Evolutionary conservation across 768 basidiomycete genomes (phyloP).

Genomic region (Phlegmacium glaucopus): DNA sequence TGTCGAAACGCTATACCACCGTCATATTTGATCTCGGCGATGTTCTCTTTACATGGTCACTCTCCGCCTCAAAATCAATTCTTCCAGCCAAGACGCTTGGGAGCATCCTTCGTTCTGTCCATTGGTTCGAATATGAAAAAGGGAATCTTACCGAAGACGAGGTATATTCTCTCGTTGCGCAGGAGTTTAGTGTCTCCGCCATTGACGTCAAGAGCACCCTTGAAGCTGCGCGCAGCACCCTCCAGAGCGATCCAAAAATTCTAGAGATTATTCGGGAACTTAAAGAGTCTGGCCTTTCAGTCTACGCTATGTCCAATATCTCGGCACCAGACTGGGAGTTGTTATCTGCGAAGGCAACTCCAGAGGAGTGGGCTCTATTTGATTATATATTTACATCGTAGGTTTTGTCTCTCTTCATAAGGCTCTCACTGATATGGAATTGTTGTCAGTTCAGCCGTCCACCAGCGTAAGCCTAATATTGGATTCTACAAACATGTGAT

Average conservation of each 20-base stretch:
- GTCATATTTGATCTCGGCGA: slow-evolving; percentile 56
- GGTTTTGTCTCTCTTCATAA: no score
- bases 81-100: slow-evolving; percentile 39
- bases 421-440: no score
- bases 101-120: slow-evolving; percentile 39
- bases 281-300: slow-evolving; percentile 32
- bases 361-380: slow-evolving; percentile 47
- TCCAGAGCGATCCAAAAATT: slow-evolving; percentile 42
- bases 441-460: slow-evolving; percentile 28
- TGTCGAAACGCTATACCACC: slow-evolving; percentile 19
- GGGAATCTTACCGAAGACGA: slow-evolving; percentile 41
- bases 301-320: slow-evolving; percentile 62
- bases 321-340: slow-evolving; percentile 48
- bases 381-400: slow-evolving; percentile 42
- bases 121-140: slow-evolving; percentile 54
- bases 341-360: slow-evolving; percentile 32
- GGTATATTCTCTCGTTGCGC: slow-evolving; percentile 38
- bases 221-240: slow-evolving; percentile 43
- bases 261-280: slow-evolving; percentile 45
- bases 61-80: slow-evolving; percentile 36
- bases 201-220: slow-evolving; percentile 43
- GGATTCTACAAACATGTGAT: slow-evolving; percentile 52
- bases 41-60: slow-evolving; percentile 54
- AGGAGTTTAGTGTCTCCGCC: slow-evolving; percentile 35
- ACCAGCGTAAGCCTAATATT: slow-evolving; percentile 55